Evolutionary conservation across 1,284 basidiomycete genomes (phyloP), one percentile per base, ranked within the genome.

Genomic region (Butyriboletus regius): DNA sequence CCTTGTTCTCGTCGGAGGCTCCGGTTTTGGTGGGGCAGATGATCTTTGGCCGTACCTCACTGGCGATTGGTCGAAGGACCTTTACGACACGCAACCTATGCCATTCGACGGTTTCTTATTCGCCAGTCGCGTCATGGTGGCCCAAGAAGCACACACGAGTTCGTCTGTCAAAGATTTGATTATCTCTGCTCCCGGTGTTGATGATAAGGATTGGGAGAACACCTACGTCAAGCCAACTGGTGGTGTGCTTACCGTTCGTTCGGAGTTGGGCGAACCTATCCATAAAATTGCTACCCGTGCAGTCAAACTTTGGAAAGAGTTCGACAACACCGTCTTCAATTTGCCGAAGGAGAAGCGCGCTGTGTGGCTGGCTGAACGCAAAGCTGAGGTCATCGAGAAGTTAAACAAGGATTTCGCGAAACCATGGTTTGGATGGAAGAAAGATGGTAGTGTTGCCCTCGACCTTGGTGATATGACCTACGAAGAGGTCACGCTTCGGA

Each of bases 51-150:
- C 94, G 1, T 98, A 98, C 73, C 78, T 98, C 48, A 90, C 86
- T 48, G 96, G 96, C 63, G 91, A 97, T 63, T 98, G 95, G 96
- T 89, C 90, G 5, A 78, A 83, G 56, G 75, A 85, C 54, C 72
- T 76, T 61, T 97, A 88, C 65, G 85, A 83, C 51, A 77, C 86
- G 39, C 91, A 97, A 70, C 86, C 89, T n/a, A 98, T 98, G 96
- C 95, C 95, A 2, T 97, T 95, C 74, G 95, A 98, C 61, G 96
- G 94, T 53, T 93, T 96, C 74, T 78, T 98, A 46, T 96, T 95
- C 64, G 96, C 87, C 14, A 91, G 87, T 62, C 87, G 96, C 55
- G 92, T 97, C 67, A 97, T 98, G 92, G 90, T 96, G 38, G 95
- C 95, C 54, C 94, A 93, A 74, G 95, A 98, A 71, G 92, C 95